These are phyloP conservation scores for Starmerella floricola DNA, from an alignment of 805 yeast genomes.

Conservation along the genomic window DNA sequence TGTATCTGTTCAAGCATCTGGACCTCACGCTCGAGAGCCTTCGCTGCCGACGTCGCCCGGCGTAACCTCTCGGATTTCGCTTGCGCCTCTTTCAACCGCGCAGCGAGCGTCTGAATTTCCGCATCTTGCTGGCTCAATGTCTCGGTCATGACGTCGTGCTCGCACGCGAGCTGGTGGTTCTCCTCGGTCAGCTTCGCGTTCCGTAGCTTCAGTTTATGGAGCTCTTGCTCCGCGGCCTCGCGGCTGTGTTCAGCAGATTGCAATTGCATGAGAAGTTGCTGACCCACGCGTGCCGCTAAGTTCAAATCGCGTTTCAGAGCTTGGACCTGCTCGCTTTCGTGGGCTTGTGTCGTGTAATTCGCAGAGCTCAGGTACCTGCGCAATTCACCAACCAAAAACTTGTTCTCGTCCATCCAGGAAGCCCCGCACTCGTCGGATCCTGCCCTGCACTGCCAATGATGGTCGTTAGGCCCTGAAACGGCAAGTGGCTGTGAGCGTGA, in stretches of 20 bases:
- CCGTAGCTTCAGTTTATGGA: conserved; percentile 7
- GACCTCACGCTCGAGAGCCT: conserved; percentile 20
- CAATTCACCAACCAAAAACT: conserved; percentile 18
- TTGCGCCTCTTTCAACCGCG: conserved; percentile 13
- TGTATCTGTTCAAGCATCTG: conserved; percentile 19
- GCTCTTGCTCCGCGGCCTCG: conserved; percentile 10
- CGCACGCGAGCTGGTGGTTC: conserved; percentile 17
- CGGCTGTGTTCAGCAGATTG: conserved; percentile 16
- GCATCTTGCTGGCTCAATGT: conserved; percentile 16
- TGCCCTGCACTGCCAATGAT: not conserved
- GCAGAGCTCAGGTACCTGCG: conserved; percentile 17
- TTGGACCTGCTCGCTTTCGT: conserved; percentile 14
- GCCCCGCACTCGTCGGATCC: conserved; percentile 4
- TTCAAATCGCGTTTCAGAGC: conserved; percentile 21
- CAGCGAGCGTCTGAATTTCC: conserved; percentile 11
- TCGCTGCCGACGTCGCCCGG: conserved; percentile 17
- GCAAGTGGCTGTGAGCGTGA: not conserved
- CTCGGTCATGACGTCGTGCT: conserved; percentile 13
- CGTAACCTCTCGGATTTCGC: conserved; percentile 11
- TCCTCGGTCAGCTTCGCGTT: conserved; percentile 14
- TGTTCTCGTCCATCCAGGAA: conserved; percentile 16
- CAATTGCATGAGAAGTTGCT: conserved; percentile 20
- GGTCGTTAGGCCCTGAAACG: no score
- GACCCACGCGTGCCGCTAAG: conserved; percentile 23
- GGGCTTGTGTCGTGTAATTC: conserved; percentile 4